Evolutionary conservation across 768 basidiomycete species (phyloP).

Genomic region (Panellus pusillus): DNA sequence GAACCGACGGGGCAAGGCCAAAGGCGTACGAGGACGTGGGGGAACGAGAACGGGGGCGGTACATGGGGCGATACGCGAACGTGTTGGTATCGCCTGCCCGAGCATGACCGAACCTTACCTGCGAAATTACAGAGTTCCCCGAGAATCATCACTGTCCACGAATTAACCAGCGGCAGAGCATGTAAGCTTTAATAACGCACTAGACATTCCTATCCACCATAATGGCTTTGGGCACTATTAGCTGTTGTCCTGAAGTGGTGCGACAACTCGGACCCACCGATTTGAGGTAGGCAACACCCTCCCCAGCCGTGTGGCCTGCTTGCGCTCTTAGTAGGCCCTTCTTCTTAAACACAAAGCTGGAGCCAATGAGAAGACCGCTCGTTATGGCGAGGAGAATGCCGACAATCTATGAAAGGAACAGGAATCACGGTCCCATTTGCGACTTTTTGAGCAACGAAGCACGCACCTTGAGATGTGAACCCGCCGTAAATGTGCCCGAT

Average conservation of each 20-base stretch:
- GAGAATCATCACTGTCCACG: slow-evolving; percentile 77
- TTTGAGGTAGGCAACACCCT: slow-evolving; percentile 94
- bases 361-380: slow-evolving; percentile 88
- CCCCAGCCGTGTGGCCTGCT: slow-evolving; percentile 75
- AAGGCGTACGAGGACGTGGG: slow-evolving; percentile 21
- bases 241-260: slow-evolving; percentile 6
- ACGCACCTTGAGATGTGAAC: slow-evolving; percentile 8
- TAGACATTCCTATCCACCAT: slow-evolving; percentile 96
- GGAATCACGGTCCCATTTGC: not conserved
- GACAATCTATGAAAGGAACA: slow-evolving; percentile 48
- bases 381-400: slow-evolving; percentile 74
- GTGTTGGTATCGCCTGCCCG: too few relatives aligned
- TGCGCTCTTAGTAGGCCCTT: slow-evolving; percentile 82
- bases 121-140: slow-evolving; percentile 88
- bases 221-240: slow-evolving; percentile 50
- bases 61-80: too few relatives aligned
- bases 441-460: not conserved
- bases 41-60: not conserved
- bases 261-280: slow-evolving; percentile 54
- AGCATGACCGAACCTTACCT: slow-evolving; percentile 46
- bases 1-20: not conserved
- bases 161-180: not conserved
- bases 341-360: slow-evolving; percentile 97
- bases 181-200: slow-evolving; percentile 40
- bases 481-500: too few relatives aligned